Percentiles rank a stretch among this genome's conserved stretches.
phyloP scores from a whole-genome alignment of 495 filamentous ascomycete genomes.

The Talaromyces proteolyticus region DNA sequence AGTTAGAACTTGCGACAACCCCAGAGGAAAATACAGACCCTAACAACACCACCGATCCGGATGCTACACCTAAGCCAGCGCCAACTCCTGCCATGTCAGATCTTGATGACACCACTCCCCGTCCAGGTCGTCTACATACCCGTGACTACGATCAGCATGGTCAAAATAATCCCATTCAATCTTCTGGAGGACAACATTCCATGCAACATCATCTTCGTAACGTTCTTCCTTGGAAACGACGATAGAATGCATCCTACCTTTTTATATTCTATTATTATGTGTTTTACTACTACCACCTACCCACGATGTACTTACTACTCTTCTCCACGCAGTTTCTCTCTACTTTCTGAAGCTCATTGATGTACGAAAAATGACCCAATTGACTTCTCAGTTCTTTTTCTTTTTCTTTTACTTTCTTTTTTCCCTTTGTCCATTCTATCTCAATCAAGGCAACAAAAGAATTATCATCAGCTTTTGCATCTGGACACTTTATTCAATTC shows the following conservation, averaged over 20 bases:
- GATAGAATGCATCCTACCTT: background rate
- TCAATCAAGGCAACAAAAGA: background rate
- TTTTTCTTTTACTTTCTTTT: background rate
- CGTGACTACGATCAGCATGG: background rate
- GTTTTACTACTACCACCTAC: background rate
- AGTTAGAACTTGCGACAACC: background rate
- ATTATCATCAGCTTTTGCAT: background rate
- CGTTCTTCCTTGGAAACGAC: constrained; percentile 1
- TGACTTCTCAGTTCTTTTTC: background rate
- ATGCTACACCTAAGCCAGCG: constrained; percentile 6
- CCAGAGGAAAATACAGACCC: constrained; percentile 1
- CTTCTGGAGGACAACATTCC: no score
- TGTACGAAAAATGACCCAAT: background rate
- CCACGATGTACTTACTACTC: background rate
- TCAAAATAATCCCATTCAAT: background rate
- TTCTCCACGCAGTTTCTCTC: background rate
- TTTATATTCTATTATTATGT: background rate
- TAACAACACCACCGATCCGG: constrained; percentile 1
- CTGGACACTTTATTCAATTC: background rate
- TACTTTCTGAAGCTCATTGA: background rate
- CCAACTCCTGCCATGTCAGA: constrained; percentile 6
- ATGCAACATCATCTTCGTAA: constrained; percentile 2
- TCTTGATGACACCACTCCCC: background rate
- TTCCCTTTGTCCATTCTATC: background rate
- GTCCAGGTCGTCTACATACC: background rate